These are phyloP conservation scores for Agroathelia rolfsii DNA, from an alignment of 1,284 basidiomycete genomes.

Conservation along the genomic window DNA sequence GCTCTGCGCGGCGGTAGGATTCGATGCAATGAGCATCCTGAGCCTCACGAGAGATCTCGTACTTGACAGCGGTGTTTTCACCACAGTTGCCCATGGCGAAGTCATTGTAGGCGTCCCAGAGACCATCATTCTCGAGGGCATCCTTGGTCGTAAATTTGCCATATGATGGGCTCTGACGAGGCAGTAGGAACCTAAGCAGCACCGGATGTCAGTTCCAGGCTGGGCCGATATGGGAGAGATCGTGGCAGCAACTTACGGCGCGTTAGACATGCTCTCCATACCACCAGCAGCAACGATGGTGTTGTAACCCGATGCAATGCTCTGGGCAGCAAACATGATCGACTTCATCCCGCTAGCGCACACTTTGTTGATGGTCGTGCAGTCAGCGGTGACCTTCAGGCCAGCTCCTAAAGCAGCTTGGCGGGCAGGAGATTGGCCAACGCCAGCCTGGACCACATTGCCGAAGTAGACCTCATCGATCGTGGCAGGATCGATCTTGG, in stretches of 20 bases:
- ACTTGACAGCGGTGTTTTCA: conserved; percentile 80
- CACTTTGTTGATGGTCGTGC: conserved; percentile 98
- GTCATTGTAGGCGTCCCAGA: conserved; percentile 94
- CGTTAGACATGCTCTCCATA: conserved; percentile 97
- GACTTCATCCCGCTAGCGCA: conserved; percentile 96
- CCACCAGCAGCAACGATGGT: conserved; percentile 88
- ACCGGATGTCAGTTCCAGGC: conserved; percentile 7
- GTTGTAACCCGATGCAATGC: conserved; percentile 81
- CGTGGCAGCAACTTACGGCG: conserved; percentile 53
- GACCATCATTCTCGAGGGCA: conserved; percentile 87
- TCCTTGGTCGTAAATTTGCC: conserved; percentile 86
- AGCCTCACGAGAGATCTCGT: conserved; percentile 75
- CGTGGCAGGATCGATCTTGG: conserved; percentile 69
- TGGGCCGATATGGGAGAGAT: conserved; percentile 2
- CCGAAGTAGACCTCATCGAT: conserved; percentile 97
- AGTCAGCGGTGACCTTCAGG: conserved; percentile 79
- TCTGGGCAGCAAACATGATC: conserved; percentile 88
- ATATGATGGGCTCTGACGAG: conserved; percentile 80
- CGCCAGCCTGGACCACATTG: conserved; percentile 93
- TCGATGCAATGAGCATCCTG: conserved; percentile 89
- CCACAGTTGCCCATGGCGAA: conserved; percentile 96
- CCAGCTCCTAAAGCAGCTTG: conserved; percentile 89
- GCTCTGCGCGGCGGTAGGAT: conserved; percentile 88
- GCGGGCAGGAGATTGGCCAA: conserved; percentile 90
- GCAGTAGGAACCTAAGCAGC: conserved; percentile 72